These are phyloP conservation scores for Beauveria sp. DNA, from an alignment of 2,329 filamentous ascomycete genomes.

Conservation along the genomic window DNA sequence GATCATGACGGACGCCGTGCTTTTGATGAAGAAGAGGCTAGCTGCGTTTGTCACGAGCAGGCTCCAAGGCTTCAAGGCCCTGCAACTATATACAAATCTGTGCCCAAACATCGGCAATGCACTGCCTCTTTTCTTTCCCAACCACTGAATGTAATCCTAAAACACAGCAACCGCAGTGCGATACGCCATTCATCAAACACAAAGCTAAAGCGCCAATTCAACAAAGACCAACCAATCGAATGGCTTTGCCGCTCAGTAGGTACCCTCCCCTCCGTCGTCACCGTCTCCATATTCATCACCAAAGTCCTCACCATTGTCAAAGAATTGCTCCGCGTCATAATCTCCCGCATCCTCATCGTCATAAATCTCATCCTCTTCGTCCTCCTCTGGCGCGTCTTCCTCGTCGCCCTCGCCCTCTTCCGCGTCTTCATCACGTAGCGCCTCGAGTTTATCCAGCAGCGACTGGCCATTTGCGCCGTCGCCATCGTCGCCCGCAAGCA, in stretches of 20 bases:
- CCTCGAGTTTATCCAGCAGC: slow-evolving; percentile 37
- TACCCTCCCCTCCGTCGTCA: slow-evolving; percentile 39
- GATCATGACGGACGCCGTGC: background rate
- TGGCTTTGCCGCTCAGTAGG: slow-evolving; percentile 22
- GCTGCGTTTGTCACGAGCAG: background rate
- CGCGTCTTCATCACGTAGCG: slow-evolving; percentile 41
- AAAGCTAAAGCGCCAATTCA: background rate
- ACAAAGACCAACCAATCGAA: background rate
- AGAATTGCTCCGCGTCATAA: slow-evolving; percentile 55
- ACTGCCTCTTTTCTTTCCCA: no score
- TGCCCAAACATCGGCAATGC: background rate
- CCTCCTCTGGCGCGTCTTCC: slow-evolving; percentile 37
- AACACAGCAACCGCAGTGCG: background rate
- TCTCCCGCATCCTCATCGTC: slow-evolving; percentile 54
- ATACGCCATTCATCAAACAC: background rate
- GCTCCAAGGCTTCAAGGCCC: background rate
- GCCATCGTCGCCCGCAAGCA: slow-evolving; percentile 19
- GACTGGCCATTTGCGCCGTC: slow-evolving; percentile 27
- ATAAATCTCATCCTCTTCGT: slow-evolving; percentile 42
- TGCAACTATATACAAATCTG: slow-evolving; percentile 3
- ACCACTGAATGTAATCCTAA: background rate
- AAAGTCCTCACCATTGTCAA: slow-evolving; percentile 50
- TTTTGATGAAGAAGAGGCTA: background rate
- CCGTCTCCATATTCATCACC: slow-evolving; percentile 44
- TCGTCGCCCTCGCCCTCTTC: slow-evolving; percentile 38